Base-by-base conservation (phyloP, 352 stramenopile genomes). In the Globisporangium radiosum region DNA sequence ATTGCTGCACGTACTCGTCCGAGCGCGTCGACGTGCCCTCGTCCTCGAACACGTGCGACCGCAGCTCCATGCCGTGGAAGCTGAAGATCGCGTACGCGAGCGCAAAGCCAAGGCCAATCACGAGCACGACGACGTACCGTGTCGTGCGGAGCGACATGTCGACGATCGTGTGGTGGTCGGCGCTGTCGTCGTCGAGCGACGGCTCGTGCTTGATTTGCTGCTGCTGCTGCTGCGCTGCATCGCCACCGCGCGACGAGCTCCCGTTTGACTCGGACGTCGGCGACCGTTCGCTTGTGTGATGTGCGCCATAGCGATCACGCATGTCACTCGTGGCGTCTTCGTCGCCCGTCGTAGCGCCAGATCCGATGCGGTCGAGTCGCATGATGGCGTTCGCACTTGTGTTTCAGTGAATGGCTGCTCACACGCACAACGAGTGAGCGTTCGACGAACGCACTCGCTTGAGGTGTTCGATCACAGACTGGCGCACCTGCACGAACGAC, bases 81-180 rank as follows among this genome's bases (percentile, higher is more conserved):
- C 45, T 62, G 36, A 68, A 60, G 39, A 61, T 52, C 17, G 58
- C 53, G 47, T 64, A 66, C 4, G 53, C 40, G 60, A 64, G 52
- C 17, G 49, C 42, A 44, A 68, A 45, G 9, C 57, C 62, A n/a
- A 68, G 58, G 4, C 57, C 62, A 17, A 64, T 43, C 39, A n/a
- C 43, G 14, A 68, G 39, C 58, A 68, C 62, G 25, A 64, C 52
- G 14, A 65, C 8, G 40, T 65, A 68, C 25, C 62, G 62, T 19
- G 40, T 42, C 49, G 61, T 67, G 38, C 61, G 61, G 48, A 67
- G 56, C 55, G 61, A 59, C 61, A 67, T 62, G 56, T 67, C 55
- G 43, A 67, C 45, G 36, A 67, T 67, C 44, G 61, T 67, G 38
- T 67, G 61, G 52, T 62, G 61, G 56, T 67, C 55, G 1, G 56